These are phyloP conservation scores for Citeromyces hawaiiensis DNA, from an alignment of 1,139 yeast species.

Conservation along the genomic window DNA sequence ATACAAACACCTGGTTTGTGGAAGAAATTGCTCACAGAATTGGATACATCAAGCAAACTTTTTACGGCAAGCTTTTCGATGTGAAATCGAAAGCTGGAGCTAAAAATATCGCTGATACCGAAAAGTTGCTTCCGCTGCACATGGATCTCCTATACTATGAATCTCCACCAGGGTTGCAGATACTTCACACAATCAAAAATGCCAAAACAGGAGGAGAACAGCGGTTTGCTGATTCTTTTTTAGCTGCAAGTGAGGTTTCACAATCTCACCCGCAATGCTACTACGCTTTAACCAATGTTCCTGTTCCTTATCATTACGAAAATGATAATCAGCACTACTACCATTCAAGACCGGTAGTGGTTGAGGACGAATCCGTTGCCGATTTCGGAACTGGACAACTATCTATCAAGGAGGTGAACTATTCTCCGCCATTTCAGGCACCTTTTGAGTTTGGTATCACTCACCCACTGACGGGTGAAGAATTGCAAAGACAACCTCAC, in stretches of 20 bases:
- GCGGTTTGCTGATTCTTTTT: slow-evolving; percentile 61
- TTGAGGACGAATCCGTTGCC: slow-evolving; percentile 31
- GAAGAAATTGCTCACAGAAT: slow-evolving; percentile 41
- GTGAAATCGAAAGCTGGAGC: slow-evolving; percentile 49
- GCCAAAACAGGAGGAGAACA: slow-evolving; percentile 59
- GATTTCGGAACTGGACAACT: slow-evolving; percentile 20
- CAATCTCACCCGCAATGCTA: slow-evolving; percentile 50
- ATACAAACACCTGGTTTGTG: slow-evolving; percentile 17
- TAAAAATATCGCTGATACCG: slow-evolving; percentile 66
- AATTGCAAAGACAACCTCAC: slow-evolving; percentile 2
- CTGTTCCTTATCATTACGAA: slow-evolving; percentile 59
- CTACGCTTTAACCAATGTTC: slow-evolving; percentile 46
- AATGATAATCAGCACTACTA: slow-evolving; percentile 54
- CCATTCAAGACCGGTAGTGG: slow-evolving; percentile 52
- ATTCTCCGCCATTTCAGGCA: slow-evolving; percentile 81
- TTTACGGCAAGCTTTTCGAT: slow-evolving; percentile 65
- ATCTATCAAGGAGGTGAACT: slow-evolving; percentile 46
- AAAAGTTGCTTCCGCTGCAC: slow-evolving; percentile 56
- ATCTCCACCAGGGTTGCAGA: slow-evolving; percentile 74
- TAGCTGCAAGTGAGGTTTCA: slow-evolving; percentile 45
- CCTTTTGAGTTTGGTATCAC: slow-evolving; percentile 51
- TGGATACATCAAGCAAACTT: slow-evolving; percentile 62
- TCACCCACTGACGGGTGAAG: slow-evolving; percentile 13
- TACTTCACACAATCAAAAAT: slow-evolving; percentile 55
- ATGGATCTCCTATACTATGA: slow-evolving; percentile 75